These are phyloP conservation scores for Isoetes taiwanensis DNA, from an alignment of 75 land plant genomes.

Conservation along the genomic window DNA sequence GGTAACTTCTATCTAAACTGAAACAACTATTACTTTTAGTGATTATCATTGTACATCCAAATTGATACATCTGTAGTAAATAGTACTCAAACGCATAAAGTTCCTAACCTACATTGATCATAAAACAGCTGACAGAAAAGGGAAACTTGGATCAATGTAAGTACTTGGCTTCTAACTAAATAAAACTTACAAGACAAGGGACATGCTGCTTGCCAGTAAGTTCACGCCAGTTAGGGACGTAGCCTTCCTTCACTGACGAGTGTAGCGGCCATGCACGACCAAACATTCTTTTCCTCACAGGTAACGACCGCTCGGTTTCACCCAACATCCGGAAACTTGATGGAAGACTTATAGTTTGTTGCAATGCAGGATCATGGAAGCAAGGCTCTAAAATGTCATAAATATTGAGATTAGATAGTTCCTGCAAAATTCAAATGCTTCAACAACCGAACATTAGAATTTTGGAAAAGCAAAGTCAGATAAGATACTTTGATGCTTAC, in stretches of 20 bases:
- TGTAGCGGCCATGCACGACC: slow-evolving; percentile 79
- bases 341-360: slow-evolving; percentile 33
- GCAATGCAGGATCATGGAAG: slow-evolving; percentile 29
- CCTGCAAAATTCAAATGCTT: slow-evolving; percentile 24
- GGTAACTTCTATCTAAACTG: no score
- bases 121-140: no score
- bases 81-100: no score
- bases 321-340: slow-evolving; percentile 54
- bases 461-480: neutral
- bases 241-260: slow-evolving; percentile 45
- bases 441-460: neutral
- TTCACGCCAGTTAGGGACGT: slow-evolving; percentile 60
- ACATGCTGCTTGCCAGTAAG: slow-evolving; percentile 31
- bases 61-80: no score
- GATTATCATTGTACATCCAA: no score
- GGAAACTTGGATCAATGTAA: neutral
- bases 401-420: slow-evolving; percentile 33
- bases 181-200: slow-evolving; percentile 59
- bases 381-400: slow-evolving; percentile 87
- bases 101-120: no score
- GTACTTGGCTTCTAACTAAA: neutral
- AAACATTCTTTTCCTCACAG: slow-evolving; percentile 71
- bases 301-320: slow-evolving; percentile 41
- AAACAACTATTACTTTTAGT: no score
- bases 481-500: no score